phyloP scores from a whole-genome alignment of 495 filamentous ascomycete genomes.

The Pseudomonodictys pantanalensis region DNA sequence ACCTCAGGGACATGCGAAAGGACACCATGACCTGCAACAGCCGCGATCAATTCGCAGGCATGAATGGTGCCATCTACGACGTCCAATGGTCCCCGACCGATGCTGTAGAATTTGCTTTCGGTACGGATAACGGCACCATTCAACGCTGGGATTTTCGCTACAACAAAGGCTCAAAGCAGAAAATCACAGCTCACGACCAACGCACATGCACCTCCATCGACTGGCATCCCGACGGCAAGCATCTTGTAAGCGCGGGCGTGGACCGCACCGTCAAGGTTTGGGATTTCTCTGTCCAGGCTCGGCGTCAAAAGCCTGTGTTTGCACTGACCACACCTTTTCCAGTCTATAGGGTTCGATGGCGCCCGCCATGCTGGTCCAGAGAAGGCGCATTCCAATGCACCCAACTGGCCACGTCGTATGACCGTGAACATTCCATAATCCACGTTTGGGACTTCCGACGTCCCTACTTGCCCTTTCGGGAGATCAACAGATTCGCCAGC shows the following conservation, averaged over 20 bases:
- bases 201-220: conserved; percentile 77
- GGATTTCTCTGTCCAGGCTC: conserved; percentile 78
- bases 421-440: conserved; percentile 63
- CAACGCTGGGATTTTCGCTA: conserved; percentile 70
- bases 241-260: conserved; percentile 77
- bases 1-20: conserved; percentile 57
- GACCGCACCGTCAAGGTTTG: conserved; percentile 87
- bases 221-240: conserved; percentile 94
- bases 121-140: conserved; percentile 79
- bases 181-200: conserved; percentile 75
- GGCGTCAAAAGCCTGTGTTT: conserved; percentile 71
- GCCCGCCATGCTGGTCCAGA: conserved; percentile 72
- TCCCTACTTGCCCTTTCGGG: conserved; percentile 80
- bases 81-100: conserved; percentile 86
- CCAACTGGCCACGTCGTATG: conserved; percentile 65
- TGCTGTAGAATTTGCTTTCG: conserved; percentile 80
- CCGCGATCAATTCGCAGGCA: conserved; percentile 57
- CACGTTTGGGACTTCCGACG: conserved; percentile 93
- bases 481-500: conserved; percentile 70
- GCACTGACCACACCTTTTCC: conserved; percentile 62
- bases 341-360: conserved; percentile 78
- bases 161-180: conserved; percentile 57
- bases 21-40: conserved; percentile 51
- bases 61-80: conserved; percentile 77
- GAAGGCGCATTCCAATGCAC: conserved; percentile 66